phyloP scores from a whole-genome alignment of 768 basidiomycete genomes.

The Lactifluus rugatus region DNA sequence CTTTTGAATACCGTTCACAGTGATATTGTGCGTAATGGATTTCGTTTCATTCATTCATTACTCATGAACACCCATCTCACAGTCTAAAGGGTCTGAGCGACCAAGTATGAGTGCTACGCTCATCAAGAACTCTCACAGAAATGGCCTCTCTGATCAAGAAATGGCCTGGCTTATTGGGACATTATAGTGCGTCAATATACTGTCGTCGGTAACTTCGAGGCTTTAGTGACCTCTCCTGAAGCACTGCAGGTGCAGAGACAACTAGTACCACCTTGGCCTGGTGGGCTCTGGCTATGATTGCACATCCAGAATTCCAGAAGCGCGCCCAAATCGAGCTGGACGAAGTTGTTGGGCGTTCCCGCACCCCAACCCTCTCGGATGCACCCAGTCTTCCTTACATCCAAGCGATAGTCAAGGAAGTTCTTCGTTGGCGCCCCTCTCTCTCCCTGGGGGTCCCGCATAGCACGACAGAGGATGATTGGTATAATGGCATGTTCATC shows the following conservation, averaged over 20 bases:
- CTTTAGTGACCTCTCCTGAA: background rate
- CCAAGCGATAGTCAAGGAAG: constrained; percentile 1
- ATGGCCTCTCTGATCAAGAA: constrained; percentile 12
- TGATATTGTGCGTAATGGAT: background rate
- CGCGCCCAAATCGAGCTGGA: constrained; percentile 7
- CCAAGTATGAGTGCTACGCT: constrained; percentile 5
- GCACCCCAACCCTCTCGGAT: background rate
- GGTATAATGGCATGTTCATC: constrained; percentile 21
- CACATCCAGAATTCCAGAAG: constrained; percentile 14
- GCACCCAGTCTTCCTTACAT: constrained; percentile 1
- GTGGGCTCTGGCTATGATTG: constrained; percentile 16
- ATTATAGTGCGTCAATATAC: constrained; percentile 6
- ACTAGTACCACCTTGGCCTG: constrained; percentile 2
- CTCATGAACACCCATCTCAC: background rate
- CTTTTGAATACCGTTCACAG: background rate
- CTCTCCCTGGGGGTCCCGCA: background rate
- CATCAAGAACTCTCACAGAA: background rate
- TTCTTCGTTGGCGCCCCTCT: constrained; percentile 2
- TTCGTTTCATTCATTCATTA: background rate
- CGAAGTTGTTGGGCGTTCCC: constrained; percentile 7
- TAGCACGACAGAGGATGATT: constrained; percentile 21
- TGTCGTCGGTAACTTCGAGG: background rate
- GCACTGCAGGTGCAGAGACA: background rate
- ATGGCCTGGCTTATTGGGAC: constrained; percentile 16
- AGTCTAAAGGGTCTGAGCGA: constrained; percentile 4